Evolutionary conservation across 176 grass and related monocot genomes (phyloP).

Genomic region (Phragmites australis): DNA sequence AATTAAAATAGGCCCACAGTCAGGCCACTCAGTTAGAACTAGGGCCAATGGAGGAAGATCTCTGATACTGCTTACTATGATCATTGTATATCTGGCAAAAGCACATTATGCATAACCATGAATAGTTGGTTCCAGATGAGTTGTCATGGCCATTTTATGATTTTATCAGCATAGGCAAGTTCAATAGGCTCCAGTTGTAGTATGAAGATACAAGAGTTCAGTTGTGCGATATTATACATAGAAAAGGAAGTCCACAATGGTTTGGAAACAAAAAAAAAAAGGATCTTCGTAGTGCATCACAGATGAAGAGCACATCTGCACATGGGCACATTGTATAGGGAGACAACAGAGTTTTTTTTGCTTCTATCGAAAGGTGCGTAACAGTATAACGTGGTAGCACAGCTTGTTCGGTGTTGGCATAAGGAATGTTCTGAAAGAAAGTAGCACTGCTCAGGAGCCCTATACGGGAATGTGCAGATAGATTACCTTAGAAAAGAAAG

Average conservation of each 20-base stretch:
- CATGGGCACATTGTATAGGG: background rate
- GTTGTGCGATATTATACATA: background rate
- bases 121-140: slow-evolving; percentile 2
- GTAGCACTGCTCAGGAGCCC: background rate
- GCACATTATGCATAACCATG: background rate
- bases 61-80: background rate
- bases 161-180: slow-evolving; percentile 12
- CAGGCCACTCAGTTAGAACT: background rate
- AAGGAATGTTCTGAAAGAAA: slow-evolving; percentile 4
- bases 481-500: slow-evolving; percentile 96
- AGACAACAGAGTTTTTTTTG: background rate
- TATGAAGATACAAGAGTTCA: background rate
- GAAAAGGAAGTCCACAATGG: background rate
- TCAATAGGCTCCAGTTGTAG: background rate
- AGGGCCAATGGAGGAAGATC: background rate
- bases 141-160: background rate
- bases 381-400: background rate
- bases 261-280: background rate
- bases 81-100: background rate
- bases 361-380: background rate
- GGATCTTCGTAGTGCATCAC: background rate
- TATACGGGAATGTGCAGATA: slow-evolving; percentile 19
- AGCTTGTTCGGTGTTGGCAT: background rate
- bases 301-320: slow-evolving; percentile 12
- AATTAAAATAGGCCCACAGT: background rate